A percentile compares a stretch with the other conserved stretches of the same genome.
These are phyloP conservation scores for Akebia trifoliata DNA, from an alignment of 164 flowering plant species.

Conservation along the genomic window DNA sequence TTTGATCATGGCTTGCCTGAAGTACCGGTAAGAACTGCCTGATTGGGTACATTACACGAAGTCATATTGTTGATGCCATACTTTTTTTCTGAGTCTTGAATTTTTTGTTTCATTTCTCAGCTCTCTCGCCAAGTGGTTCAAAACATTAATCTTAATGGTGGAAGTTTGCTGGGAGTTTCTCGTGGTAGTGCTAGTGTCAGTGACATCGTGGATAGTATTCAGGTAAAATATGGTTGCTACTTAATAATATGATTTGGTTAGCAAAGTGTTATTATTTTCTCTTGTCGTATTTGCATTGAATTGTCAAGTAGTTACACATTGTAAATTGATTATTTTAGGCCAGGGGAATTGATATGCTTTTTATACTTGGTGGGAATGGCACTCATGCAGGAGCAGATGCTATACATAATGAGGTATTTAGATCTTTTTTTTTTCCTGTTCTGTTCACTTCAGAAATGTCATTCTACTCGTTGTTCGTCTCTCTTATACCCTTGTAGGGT, in stretches of 20 bases:
- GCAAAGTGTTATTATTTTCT: too few relatives aligned
- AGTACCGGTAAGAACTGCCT: conserved; percentile 24
- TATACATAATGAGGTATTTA: conserved; percentile 41
- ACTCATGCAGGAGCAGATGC: conserved; percentile 51
- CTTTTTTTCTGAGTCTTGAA: neutral
- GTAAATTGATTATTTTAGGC: conserved; percentile 22
- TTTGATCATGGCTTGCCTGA: conserved; percentile 27
- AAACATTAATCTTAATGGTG: conserved; percentile 38
- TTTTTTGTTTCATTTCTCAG: too few relatives aligned
- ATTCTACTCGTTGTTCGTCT: too few relatives aligned
- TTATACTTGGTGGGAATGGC: conserved; percentile 43
- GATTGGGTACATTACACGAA: neutral
- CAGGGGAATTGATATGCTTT: conserved; percentile 40
- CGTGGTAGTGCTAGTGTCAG: conserved; percentile 23
- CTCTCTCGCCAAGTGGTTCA: conserved; percentile 34
- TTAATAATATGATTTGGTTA: too few relatives aligned
- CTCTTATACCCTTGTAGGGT: too few relatives aligned
- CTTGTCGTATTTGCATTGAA: neutral
- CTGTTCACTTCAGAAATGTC: too few relatives aligned
- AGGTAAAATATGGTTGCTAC: conserved; percentile 14
- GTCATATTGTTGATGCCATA: neutral
- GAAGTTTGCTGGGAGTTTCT: conserved; percentile 37
- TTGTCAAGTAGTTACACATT: neutral
- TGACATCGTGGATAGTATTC: conserved; percentile 35
- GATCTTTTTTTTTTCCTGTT: conserved; percentile 6